These are phyloP conservation scores for Salix koriyanagi DNA, from an alignment of 345 rosid genomes.

Conservation along the genomic window DNA sequence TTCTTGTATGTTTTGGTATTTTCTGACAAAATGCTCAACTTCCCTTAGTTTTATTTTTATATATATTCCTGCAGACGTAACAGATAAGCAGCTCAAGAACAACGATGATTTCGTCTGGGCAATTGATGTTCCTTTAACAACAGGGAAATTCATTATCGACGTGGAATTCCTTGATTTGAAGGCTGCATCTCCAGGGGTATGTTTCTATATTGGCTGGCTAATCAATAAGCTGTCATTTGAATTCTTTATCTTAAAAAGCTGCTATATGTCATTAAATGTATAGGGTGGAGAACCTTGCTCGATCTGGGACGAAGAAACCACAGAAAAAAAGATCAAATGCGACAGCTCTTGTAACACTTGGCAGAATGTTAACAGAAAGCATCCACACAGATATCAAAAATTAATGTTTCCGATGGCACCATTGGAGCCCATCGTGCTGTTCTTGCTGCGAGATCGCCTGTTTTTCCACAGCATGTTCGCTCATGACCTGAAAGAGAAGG, in stretches of 20 bases:
- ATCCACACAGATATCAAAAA: conserved; percentile 72
- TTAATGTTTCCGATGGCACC: conserved; percentile 76
- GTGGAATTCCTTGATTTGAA: conserved; percentile 87
- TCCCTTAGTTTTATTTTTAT: neutral
- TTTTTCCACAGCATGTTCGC: conserved; percentile 79
- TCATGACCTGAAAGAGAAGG: conserved; percentile 87
- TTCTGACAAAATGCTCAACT: neutral
- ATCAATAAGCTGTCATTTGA: neutral
- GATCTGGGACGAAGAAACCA: conserved; percentile 68
- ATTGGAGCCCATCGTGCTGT: conserved; percentile 85
- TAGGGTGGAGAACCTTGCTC: conserved; percentile 77
- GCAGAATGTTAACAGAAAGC: conserved; percentile 80
- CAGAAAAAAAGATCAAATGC: conserved; percentile 42
- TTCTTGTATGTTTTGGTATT: neutral
- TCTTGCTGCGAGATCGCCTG: conserved; percentile 88
- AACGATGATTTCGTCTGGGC: conserved; percentile 83
- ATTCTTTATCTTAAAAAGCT: neutral
- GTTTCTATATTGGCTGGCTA: conserved; percentile 17
- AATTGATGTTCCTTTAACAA: conserved; percentile 66
- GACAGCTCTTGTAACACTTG: conserved; percentile 56
- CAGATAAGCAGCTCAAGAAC: conserved; percentile 66
- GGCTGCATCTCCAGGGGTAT: conserved; percentile 59
- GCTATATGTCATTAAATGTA: neutral
- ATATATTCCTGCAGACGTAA: conserved; percentile 47
- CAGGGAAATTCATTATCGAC: conserved; percentile 82